Percentiles rank a stretch among this genome's conserved stretches.
Conservation (phyloP, 108 stramenopile genomes). For the Skeletonema grethae region DNA sequence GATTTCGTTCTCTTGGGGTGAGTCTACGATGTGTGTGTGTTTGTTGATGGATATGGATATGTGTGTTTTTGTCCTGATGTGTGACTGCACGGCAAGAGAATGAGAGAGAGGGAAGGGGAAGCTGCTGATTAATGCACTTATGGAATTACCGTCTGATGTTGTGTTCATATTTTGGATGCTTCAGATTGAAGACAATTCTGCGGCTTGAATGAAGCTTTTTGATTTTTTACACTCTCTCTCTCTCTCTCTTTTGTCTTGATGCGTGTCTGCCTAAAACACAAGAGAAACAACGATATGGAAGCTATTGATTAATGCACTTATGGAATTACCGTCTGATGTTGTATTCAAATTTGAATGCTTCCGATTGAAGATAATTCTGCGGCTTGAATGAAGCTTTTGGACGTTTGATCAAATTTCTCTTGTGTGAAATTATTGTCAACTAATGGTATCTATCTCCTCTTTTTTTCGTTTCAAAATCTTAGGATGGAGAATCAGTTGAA, state of each 20-base stretch:
- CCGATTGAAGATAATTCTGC: slow-evolving; percentile 9
- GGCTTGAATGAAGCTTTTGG: slow-evolving; percentile 3
- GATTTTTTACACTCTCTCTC: too few species aligned
- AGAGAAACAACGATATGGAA: neutral
- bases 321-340: slow-evolving; percentile 1
- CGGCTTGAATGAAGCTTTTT: slow-evolving; percentile 2
- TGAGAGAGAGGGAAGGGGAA: neutral
- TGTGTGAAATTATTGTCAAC: neutral
- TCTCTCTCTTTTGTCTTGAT: slow-evolving; percentile 5
- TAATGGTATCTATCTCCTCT: neutral
- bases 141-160: slow-evolving; percentile 1
- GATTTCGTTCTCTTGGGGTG: slow-evolving; percentile 62
- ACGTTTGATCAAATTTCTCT: too few species aligned
- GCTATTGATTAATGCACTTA: neutral
- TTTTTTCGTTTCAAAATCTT: neutral
- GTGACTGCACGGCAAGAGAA: neutral
- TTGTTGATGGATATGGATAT: neutral
- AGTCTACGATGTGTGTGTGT: neutral
- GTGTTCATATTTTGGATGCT: neutral
- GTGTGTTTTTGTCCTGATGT: slow-evolving; percentile 2
- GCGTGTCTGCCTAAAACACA: neutral
- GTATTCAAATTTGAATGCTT: neutral
- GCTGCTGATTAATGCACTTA: neutral
- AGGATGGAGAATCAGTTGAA: slow-evolving; percentile 64
- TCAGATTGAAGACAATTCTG: slow-evolving; percentile 7